phyloP scores from a whole-genome alignment of 768 basidiomycete species.

The Amanita rimosa region DNA sequence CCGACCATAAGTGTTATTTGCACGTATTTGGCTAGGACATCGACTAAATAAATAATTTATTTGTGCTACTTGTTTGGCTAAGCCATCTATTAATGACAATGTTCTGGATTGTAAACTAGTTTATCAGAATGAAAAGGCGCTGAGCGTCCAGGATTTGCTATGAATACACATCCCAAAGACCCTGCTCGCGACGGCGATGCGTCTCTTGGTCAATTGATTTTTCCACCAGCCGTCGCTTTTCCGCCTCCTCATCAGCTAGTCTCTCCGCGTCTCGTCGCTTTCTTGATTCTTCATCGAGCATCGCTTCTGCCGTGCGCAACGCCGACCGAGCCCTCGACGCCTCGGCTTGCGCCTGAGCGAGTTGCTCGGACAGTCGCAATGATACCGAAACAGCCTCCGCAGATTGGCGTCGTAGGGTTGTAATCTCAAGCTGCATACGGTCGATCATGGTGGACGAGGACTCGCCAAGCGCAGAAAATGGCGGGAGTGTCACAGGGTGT shows the following conservation, averaged over 20 bases:
- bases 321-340: constrained; percentile 41
- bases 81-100: no score
- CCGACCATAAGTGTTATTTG: no score
- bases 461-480: constrained; percentile 28
- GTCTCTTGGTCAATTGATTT: constrained; percentile 21
- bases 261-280: constrained; percentile 50
- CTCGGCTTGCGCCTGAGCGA: constrained; percentile 56
- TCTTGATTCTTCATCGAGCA: constrained; percentile 49
- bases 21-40: background rate
- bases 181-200: constrained; percentile 12
- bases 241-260: constrained; percentile 35
- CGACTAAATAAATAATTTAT: no score
- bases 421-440: constrained; percentile 56
- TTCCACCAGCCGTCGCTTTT: constrained; percentile 37
- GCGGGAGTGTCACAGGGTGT: constrained; percentile 28
- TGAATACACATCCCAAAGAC: no score
- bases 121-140: no score
- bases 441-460: constrained; percentile 37
- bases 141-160: no score
- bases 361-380: constrained; percentile 54
- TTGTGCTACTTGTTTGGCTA: no score
- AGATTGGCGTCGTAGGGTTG: constrained; percentile 50
- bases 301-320: constrained; percentile 41
- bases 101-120: no score
- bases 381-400: constrained; percentile 59